Evolutionary conservation across 2,329 filamentous ascomycete genomes (phyloP).

Genomic region (Calonectria hongkongensis): DNA sequence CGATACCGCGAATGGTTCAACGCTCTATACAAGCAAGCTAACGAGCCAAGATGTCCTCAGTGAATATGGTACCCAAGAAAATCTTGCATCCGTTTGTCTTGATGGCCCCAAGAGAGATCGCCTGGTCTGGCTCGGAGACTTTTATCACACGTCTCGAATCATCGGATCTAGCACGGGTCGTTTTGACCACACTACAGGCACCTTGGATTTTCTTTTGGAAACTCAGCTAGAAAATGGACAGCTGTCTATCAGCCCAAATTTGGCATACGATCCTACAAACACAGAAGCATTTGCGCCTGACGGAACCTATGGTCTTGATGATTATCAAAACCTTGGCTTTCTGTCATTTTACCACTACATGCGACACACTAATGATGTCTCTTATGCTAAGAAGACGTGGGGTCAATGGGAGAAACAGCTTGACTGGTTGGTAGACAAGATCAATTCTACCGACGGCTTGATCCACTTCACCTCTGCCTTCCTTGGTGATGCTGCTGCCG

Average conservation of each 20-base stretch:
- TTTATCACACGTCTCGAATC: conserved; percentile 30
- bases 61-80: conserved; percentile 6
- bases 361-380: conserved; percentile 24
- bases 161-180: conserved; percentile 26
- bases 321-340: conserved; percentile 28
- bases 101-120: conserved; percentile 36
- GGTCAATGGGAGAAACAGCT: conserved; percentile 28
- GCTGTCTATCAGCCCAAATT: conserved; percentile 16
- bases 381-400: conserved; percentile 17
- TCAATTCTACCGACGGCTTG: conserved; percentile 31
- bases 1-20: conserved; percentile 18
- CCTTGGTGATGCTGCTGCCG: conserved; percentile 15
- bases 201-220: conserved; percentile 15
- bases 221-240: conserved; percentile 19
- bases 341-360: conserved; percentile 27
- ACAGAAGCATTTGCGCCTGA: neutral
- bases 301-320: conserved; percentile 16
- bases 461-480: conserved; percentile 24
- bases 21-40: conserved; percentile 15
- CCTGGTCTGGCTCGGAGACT: conserved; percentile 28
- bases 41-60: neutral
- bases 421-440: conserved; percentile 22
- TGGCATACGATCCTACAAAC: conserved; percentile 28
- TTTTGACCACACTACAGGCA: conserved; percentile 8
- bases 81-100: conserved; percentile 23